Conservation (phyloP, 2,329 filamentous ascomycete species). For the Exserohilum turcica region DNA sequence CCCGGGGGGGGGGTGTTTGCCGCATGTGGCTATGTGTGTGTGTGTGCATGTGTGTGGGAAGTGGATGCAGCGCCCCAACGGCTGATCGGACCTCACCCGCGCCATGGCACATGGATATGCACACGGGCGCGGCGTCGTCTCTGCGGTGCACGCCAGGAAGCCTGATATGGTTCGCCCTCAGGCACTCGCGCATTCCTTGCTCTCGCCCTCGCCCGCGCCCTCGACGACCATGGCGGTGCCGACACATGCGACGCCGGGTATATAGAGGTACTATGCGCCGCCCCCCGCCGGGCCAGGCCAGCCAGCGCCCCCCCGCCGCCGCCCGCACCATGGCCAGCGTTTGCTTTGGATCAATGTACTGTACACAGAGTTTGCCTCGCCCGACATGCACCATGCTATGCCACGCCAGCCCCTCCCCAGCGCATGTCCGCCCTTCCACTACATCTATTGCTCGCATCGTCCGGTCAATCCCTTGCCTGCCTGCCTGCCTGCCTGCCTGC, state of each 20-base stretch:
- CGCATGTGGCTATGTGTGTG: too few relatives aligned
- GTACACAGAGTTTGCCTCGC: too few relatives aligned
- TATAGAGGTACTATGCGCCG: conserved; percentile 1
- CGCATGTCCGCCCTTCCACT: neutral
- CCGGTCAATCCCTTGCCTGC: neutral
- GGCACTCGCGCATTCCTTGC: too few relatives aligned
- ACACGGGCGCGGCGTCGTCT: conserved; percentile 11
- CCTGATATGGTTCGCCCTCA: too few relatives aligned
- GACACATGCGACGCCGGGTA: conserved; percentile 2
- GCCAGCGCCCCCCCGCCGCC: neutral
- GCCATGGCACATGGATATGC: too few relatives aligned
- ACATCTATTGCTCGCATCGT: conserved; percentile 5
- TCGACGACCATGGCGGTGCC: conserved; percentile 6
- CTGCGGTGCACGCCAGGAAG: conserved; percentile 9
- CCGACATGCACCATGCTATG: neutral
- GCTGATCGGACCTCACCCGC: conserved; percentile 25
- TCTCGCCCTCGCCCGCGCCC: too few relatives aligned
- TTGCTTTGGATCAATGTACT: too few relatives aligned
- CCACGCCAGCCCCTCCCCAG: neutral
- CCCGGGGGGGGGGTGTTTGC: conserved; percentile 22
- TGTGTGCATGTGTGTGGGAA: too few relatives aligned
- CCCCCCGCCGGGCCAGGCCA: neutral
- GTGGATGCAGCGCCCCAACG: conserved; percentile 31
- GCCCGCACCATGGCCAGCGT: neutral
- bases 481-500: neutral